phyloP scores from a whole-genome alignment of 2,329 filamentous ascomycete species.

The Pseudogymnoascus sp. region DNA sequence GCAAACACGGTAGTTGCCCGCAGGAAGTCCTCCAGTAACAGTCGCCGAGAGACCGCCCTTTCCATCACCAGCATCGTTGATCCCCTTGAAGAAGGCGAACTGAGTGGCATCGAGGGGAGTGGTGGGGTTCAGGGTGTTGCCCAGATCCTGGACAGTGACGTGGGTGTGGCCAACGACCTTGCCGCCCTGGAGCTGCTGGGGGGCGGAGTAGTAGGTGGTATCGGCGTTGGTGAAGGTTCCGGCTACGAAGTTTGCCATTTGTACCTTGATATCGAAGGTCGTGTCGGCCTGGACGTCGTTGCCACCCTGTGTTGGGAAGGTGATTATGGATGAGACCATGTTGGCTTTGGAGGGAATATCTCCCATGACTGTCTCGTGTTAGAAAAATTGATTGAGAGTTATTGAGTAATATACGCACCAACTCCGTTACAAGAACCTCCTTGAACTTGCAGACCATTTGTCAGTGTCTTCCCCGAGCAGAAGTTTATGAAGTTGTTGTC shows the following conservation, averaged over 20 bases:
- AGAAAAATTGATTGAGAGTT: background rate
- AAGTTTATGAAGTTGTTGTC: constrained; percentile 29
- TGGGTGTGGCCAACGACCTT: constrained; percentile 32
- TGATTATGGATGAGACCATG: constrained; percentile 28
- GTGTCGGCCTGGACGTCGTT: constrained; percentile 20
- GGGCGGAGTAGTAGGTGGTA: constrained; percentile 31
- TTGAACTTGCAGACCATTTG: constrained; percentile 50
- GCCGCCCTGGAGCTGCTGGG: constrained; percentile 28
- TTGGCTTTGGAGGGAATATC: constrained; percentile 25
- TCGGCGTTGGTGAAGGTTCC: constrained; percentile 33
- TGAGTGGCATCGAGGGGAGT: constrained; percentile 24
- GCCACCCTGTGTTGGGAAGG: constrained; percentile 20
- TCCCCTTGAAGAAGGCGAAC: constrained; percentile 35
- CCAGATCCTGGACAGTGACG: constrained; percentile 32
- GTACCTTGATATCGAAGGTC: constrained; percentile 27
- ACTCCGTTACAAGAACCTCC: constrained; percentile 51
- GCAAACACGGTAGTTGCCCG: constrained; percentile 37
- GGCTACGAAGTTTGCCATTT: constrained; percentile 28
- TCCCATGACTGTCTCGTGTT: constrained; percentile 23
- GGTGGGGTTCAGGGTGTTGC: constrained; percentile 24
- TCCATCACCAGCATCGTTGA: constrained; percentile 32
- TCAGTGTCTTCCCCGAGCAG: constrained; percentile 35
- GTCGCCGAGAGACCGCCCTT: constrained; percentile 30
- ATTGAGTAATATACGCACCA: constrained; percentile 19
- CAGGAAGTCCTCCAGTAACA: constrained; percentile 33